These are phyloP conservation scores for Cyathus olla DNA, from an alignment of 1,284 basidiomycete species.

Conservation along the genomic window DNA sequence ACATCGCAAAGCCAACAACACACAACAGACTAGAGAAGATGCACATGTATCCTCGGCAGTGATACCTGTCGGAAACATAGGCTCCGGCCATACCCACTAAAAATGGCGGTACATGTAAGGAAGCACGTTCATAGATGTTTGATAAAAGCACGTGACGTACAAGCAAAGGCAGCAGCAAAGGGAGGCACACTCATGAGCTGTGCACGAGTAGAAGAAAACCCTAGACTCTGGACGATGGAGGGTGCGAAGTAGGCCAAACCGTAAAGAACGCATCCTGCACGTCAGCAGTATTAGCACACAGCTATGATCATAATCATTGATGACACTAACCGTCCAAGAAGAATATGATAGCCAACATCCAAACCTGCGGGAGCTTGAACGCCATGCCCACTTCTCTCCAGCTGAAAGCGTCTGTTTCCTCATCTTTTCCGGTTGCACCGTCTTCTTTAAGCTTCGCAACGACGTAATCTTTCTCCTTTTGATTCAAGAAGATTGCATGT, in stretches of 20 bases:
- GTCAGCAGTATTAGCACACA: background rate
- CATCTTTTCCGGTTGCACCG: conserved; percentile 40
- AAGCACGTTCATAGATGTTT: too few relatives aligned
- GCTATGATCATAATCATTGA: background rate
- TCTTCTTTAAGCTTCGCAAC: conserved; percentile 43
- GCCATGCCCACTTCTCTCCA: conserved; percentile 50
- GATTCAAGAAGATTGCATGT: conserved; percentile 54
- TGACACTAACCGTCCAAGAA: conserved; percentile 45
- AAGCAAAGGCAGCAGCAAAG: conserved; percentile 43
- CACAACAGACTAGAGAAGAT: conserved; percentile 49
- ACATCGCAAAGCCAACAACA: conserved; percentile 59
- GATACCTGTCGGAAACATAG: conserved; percentile 54
- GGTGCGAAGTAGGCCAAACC: conserved; percentile 57
- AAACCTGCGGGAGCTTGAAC: conserved; percentile 49
- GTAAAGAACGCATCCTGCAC: conserved; percentile 47
- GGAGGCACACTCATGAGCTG: conserved; percentile 54
- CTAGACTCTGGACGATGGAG: conserved; percentile 49
- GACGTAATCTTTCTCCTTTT: conserved; percentile 50
- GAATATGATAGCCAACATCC: conserved; percentile 46
- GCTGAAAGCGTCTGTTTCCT: conserved; percentile 42
- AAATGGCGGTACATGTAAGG: background rate
- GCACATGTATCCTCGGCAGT: conserved; percentile 50
- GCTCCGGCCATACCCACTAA: conserved; percentile 52
- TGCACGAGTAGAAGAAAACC: conserved; percentile 41
- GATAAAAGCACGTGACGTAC: conserved; percentile 17